A percentile compares a stretch with the other conserved stretches of the same genome.
These are phyloP conservation scores for Phytopythium ostracodes DNA, from an alignment of 352 stramenopile genomes.

Conservation along the genomic window DNA sequence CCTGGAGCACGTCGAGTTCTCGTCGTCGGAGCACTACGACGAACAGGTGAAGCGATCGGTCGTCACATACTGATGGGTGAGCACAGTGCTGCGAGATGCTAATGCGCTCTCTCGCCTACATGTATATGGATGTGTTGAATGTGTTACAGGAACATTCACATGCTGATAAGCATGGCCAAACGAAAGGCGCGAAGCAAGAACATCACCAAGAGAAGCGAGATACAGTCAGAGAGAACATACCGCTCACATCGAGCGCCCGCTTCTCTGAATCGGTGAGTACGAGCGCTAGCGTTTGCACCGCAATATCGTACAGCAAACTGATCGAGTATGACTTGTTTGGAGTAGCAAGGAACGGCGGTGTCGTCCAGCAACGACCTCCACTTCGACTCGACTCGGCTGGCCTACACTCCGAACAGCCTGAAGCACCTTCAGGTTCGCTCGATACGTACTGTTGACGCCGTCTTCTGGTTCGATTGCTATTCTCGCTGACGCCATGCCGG, in stretches of 20 bases:
- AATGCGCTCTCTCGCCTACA: background rate
- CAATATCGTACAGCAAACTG: background rate
- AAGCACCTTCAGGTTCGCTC: slow-evolving; percentile 61
- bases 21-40: slow-evolving; percentile 28
- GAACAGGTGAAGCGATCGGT: too few species aligned
- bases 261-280: slow-evolving; percentile 7
- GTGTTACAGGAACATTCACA: background rate
- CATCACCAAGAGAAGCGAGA: background rate
- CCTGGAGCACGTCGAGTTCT: slow-evolving; percentile 67
- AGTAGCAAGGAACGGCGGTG: slow-evolving; percentile 31
- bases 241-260: background rate
- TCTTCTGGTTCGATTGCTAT: background rate
- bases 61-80: too few species aligned
- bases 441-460: background rate
- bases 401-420: slow-evolving; percentile 67
- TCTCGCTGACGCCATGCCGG: slow-evolving; percentile 5
- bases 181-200: background rate
- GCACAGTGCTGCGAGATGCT: background rate
- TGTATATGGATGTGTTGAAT: background rate
- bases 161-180: background rate
- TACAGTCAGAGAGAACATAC: background rate
- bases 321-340: background rate
- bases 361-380: slow-evolving; percentile 70
- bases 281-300: background rate
- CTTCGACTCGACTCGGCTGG: slow-evolving; percentile 42